Evolutionary conservation across 768 basidiomycete genomes (phyloP).

Genomic region (Phylloporus sp.): DNA sequence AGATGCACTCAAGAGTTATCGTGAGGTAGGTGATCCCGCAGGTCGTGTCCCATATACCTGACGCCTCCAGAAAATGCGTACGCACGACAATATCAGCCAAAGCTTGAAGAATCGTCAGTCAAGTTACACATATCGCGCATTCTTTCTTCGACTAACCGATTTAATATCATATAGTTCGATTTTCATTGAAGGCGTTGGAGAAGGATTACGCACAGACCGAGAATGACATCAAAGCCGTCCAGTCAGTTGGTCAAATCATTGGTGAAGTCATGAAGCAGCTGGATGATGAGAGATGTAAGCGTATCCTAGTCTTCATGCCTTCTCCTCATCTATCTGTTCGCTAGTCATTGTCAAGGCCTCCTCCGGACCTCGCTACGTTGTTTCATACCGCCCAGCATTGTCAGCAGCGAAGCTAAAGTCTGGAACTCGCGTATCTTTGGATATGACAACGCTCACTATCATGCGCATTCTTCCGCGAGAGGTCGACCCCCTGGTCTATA

Average conservation of each 20-base stretch:
- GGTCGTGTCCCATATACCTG: not conserved
- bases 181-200: conserved; percentile 86
- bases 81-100: conserved; percentile 83
- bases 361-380: conserved; percentile 96
- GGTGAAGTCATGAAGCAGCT: conserved; percentile 99
- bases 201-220: conserved; percentile 92
- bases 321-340: not conserved
- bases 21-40: conserved; percentile 50
- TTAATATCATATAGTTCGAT: conserved; percentile 59
- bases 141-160: not conserved
- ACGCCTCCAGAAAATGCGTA: conserved; percentile 82
- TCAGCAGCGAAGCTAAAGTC: conserved; percentile 90
- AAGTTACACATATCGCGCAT: not conserved
- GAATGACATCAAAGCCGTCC: conserved; percentile 98
- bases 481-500: conserved; percentile 97
- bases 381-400: conserved; percentile 91
- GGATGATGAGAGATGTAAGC: conserved; percentile 94
- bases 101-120: conserved; percentile 85
- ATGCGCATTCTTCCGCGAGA: conserved; percentile 98
- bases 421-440: conserved; percentile 92
- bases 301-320: not conserved
- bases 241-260: conserved; percentile 98
- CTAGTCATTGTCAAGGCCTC: conserved; percentile 98
- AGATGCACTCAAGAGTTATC: conserved; percentile 72
- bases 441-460: conserved; percentile 99